Base-by-base conservation (phyloP, 441 rosid species). In the Pelargonium myrrhifolium region DNA sequence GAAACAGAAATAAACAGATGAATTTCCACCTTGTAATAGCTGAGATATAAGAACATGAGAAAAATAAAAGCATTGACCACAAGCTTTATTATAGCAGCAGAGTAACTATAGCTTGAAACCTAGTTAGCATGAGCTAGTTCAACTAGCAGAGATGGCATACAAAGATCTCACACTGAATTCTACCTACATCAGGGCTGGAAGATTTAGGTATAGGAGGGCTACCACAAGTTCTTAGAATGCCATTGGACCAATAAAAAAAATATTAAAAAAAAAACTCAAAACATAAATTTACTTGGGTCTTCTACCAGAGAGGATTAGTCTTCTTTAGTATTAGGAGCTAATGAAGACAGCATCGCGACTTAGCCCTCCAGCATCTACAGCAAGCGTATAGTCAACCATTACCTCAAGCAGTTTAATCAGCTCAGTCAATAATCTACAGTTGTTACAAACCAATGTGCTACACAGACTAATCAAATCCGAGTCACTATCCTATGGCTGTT, bases 1-100 rank as follows among this genome's bases (percentile, higher is more conserved):
- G 80, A 71, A 74, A 45, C 39, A 65, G 15, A 24, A 62, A 37
- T 15, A 11, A 37, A 58, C n/a, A 56, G 20, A 18, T 68, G 45
- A 71, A 62, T 66, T 55, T 65, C 49, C 35, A 62, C 6, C 51
- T n/a, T 56, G 43, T 42, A 66, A 24, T 51, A 24, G 65, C 18
- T 39, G 53, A 45, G n/a, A n/a, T 39, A 17, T 14, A 15, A n/a
- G 6, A 49, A 55, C 61, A 55, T 6, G 9, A 55, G 61, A 24
- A 8, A 55, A 55, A 55, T 18, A 7, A 24, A 55, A 55, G 6
- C 59, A 53, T 6, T n/a, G 18, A 53, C 59, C 22, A 15, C 21
- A 53, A 53, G 22, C 9, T 6, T 53, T 53, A 53, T 53, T 15
- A 20, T 51, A 40, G 37, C 37, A 31, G 37, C 37, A 31, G 37